phyloP scores from a whole-genome alignment of 73 alveolate species.

The Tetrahymena elliotti region DNA sequence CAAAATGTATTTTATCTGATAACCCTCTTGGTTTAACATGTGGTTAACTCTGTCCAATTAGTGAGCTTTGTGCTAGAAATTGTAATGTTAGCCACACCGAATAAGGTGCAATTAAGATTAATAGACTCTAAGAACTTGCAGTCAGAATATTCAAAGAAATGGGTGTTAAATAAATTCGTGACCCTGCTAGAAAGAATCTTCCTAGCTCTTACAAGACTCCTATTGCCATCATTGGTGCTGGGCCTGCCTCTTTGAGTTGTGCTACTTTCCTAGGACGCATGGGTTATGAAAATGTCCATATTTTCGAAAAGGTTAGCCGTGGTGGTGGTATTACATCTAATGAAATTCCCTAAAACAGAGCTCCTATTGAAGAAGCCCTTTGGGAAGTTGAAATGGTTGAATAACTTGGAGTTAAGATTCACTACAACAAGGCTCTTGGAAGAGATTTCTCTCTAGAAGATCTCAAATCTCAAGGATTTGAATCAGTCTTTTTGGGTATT shows the following conservation, averaged over 20 bases:
- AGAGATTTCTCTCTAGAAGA: slow-evolving; percentile 45
- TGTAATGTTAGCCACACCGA: slow-evolving; percentile 54
- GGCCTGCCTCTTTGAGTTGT: slow-evolving; percentile 55
- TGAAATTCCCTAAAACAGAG: slow-evolving; percentile 57
- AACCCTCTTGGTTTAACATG: slow-evolving; percentile 62
- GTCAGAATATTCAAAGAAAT: slow-evolving; percentile 53
- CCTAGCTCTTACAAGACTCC: slow-evolving; percentile 46
- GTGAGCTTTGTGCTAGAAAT: slow-evolving; percentile 59
- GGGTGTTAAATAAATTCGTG: slow-evolving; percentile 48
- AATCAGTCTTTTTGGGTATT: slow-evolving; percentile 42
- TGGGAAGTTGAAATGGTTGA: slow-evolving; percentile 60
- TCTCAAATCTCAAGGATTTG: slow-evolving; percentile 43
- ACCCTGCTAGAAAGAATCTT: slow-evolving; percentile 35
- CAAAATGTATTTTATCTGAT: slow-evolving; percentile 53
- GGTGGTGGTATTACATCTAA: slow-evolving; percentile 53
- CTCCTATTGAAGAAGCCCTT: slow-evolving; percentile 46
- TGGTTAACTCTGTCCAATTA: slow-evolving; percentile 56
- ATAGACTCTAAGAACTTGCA: slow-evolving; percentile 57
- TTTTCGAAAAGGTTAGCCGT: slow-evolving; percentile 41
- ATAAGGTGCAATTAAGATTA: slow-evolving; percentile 55
- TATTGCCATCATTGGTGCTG: slow-evolving; percentile 58
- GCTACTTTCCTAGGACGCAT: slow-evolving; percentile 60
- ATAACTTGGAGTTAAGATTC: slow-evolving; percentile 43
- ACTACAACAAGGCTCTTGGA: slow-evolving; percentile 48
- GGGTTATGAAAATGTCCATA: slow-evolving; percentile 50